Conservation (phyloP, 805 yeast genomes). For the Pichia exigua region DNA sequence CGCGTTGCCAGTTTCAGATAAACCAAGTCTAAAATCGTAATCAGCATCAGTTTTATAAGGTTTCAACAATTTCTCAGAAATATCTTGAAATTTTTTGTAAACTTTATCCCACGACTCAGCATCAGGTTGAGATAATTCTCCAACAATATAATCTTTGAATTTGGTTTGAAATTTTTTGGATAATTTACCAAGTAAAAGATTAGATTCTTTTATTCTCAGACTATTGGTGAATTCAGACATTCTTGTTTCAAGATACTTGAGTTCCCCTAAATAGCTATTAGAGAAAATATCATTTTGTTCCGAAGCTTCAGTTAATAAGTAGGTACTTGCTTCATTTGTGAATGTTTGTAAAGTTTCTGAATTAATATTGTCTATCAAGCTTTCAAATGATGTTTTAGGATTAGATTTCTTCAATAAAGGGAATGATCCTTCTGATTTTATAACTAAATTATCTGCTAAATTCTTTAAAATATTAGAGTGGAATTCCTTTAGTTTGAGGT, state of each 20-base stretch:
- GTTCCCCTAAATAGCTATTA: slow-evolving; percentile 15
- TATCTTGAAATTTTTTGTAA: slow-evolving; percentile 33
- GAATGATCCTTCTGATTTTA: slow-evolving; percentile 23
- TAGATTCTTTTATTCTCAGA: slow-evolving; percentile 34
- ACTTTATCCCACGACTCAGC: slow-evolving; percentile 56
- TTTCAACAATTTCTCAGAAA: slow-evolving; percentile 1
- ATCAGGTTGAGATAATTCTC: slow-evolving; percentile 42
- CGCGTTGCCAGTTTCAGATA: slow-evolving; percentile 35
- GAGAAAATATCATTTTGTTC: slow-evolving; percentile 22
- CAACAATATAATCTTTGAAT: slow-evolving; percentile 45
- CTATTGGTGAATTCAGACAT: slow-evolving; percentile 16
- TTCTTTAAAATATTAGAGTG: slow-evolving; percentile 35
- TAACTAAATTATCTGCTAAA: slow-evolving; percentile 29
- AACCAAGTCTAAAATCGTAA: slow-evolving; percentile 64
- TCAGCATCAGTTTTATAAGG: slow-evolving; percentile 15
- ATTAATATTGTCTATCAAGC: slow-evolving; percentile 19
- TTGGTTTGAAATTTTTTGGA: slow-evolving; percentile 39
- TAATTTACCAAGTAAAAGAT: slow-evolving; percentile 33
- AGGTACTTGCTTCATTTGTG: slow-evolving; percentile 21
- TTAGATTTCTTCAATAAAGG: slow-evolving; percentile 11
- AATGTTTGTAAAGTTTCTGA: slow-evolving; percentile 21
- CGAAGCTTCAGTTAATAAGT: slow-evolving; percentile 10
- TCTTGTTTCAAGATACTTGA: background rate
- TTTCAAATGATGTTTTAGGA: slow-evolving; percentile 20
- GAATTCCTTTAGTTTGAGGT: slow-evolving; percentile 36